These are phyloP conservation scores for Talaromyces stipitatus DNA, from an alignment of 495 filamentous ascomycete species.

Conservation along the genomic window DNA sequence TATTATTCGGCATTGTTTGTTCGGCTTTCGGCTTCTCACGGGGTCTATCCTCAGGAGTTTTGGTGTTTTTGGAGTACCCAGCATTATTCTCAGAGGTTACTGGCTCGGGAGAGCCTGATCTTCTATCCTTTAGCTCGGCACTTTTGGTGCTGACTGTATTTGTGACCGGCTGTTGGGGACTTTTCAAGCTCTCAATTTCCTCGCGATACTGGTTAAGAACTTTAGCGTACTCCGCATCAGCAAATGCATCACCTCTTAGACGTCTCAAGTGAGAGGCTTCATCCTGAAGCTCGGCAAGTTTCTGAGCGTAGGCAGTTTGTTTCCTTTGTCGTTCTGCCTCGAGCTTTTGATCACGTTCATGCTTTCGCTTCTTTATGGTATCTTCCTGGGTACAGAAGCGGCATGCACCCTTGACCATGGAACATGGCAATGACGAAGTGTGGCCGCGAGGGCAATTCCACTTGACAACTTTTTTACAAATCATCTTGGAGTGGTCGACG, in stretches of 20 bases:
- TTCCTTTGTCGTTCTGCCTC: slow-evolving; percentile 43
- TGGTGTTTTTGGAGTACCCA: neutral
- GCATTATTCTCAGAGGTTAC: neutral
- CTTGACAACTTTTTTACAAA: slow-evolving; percentile 41
- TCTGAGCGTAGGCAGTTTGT: slow-evolving; percentile 38
- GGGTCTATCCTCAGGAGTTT: neutral
- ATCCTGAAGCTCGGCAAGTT: slow-evolving; percentile 50
- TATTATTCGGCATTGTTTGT: neutral
- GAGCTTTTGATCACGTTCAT: slow-evolving; percentile 44
- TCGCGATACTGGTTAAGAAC: slow-evolving; percentile 36
- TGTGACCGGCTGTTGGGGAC: neutral
- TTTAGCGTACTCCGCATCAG: slow-evolving; percentile 35
- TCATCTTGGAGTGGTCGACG: slow-evolving; percentile 57
- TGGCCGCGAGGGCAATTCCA: slow-evolving; percentile 48
- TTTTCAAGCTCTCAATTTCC: slow-evolving; percentile 26
- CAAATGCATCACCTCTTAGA: slow-evolving; percentile 31
- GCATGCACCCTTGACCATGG: slow-evolving; percentile 12
- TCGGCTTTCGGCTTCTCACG: neutral
- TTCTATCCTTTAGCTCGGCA: neutral
- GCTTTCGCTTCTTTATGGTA: slow-evolving; percentile 24
- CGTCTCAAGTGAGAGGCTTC: slow-evolving; percentile 48
- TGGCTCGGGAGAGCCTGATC: neutral
- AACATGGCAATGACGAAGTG: slow-evolving; percentile 30
- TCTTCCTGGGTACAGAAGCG: slow-evolving; percentile 41
- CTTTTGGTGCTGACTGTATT: neutral